Base-by-base conservation (phyloP, 2,329 filamentous ascomycete species). In the Leptodontidium sp. region DNA sequence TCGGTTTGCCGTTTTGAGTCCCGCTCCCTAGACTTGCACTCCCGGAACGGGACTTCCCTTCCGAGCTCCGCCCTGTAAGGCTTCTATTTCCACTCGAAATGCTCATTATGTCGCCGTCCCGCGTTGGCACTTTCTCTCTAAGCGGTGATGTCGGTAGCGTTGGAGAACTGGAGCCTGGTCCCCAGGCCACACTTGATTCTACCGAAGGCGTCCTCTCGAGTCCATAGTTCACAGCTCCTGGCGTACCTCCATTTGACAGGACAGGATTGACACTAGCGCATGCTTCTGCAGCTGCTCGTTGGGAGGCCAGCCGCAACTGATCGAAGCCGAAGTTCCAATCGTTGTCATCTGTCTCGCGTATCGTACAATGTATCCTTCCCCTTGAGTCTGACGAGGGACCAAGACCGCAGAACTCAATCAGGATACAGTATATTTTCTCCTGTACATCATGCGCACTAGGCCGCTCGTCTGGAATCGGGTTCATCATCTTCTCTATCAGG, bases 401-500 rank as follows among this genome's bases (percentile, higher is more conserved):
- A 8, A 77, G 38, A 1, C 73, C 73, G 57, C 72, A 75, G 40
- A 71, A 66, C 21, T 76, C 70, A 1, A 81, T 84, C 47, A 89
- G 76, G 68, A 88, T 83, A 70, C 82, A 79, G 75, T 87, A 86
- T 59, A 87, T 80, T 64, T 80, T 81, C 53, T 84, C 81, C 72
- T 87, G 84, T 15, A 88, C 85, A 71, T 87, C 84, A 11, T 79
- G 76, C 3, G 86, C 86, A 0, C 82, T 80, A 1, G 86, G 87
- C n/a, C 87, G 81, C 59, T 87, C 84, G 32, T 81, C 79, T 0
- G 87, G 85, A 58, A 84, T 80, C 6, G 79, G 79, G 17, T 84
- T 81, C 38, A 89, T 78, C 87, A 89, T 89, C n/a, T 80, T 79
- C 50, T 83, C 81, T 1, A 86, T 82, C 9, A 89, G 78, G 68